These are phyloP conservation scores for Ogataea hybrid DNA, from an alignment of 1,139 yeast genomes.

Conservation along the genomic window DNA sequence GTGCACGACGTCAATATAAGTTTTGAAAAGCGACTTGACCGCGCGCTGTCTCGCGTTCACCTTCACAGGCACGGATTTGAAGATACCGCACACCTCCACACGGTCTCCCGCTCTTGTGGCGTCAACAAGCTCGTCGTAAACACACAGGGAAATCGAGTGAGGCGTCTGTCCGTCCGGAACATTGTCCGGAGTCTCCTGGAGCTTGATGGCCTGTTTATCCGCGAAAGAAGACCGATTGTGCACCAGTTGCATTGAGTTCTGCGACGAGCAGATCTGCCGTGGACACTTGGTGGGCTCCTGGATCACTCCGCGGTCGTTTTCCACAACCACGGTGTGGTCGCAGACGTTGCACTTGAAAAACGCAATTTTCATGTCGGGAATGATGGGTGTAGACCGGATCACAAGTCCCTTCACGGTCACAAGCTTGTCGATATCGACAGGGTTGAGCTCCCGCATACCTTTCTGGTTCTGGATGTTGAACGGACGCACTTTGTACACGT, in stretches of 20 bases:
- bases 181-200: slow-evolving; percentile 95
- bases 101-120: slow-evolving; percentile 96
- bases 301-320: slow-evolving; percentile 91
- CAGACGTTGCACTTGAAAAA: slow-evolving; percentile 95
- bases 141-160: slow-evolving; percentile 90
- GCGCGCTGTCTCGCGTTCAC: slow-evolving; percentile 85
- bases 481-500: slow-evolving; percentile 85
- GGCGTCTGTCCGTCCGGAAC: slow-evolving; percentile 99
- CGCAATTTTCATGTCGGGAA: slow-evolving; percentile 98
- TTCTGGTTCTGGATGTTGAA: slow-evolving; percentile 64
- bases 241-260: slow-evolving; percentile 83
- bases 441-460: slow-evolving; percentile 95
- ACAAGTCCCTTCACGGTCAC: slow-evolving; percentile 91
- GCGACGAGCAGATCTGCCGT: slow-evolving; percentile 78
- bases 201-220: slow-evolving; percentile 88
- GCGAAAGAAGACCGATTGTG: slow-evolving; percentile 93
- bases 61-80: slow-evolving; percentile 88
- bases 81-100: slow-evolving; percentile 92
- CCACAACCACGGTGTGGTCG: slow-evolving; percentile 88
- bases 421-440: slow-evolving; percentile 91
- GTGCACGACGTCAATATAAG: slow-evolving; percentile 93
- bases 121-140: slow-evolving; percentile 94
- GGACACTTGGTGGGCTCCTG: slow-evolving; percentile 95
- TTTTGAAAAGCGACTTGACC: slow-evolving; percentile 80
- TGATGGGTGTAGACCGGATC: slow-evolving; percentile 82